Evolutionary conservation across 1,139 yeast species (phyloP).

Genomic region (Protomyces gravidus): DNA sequence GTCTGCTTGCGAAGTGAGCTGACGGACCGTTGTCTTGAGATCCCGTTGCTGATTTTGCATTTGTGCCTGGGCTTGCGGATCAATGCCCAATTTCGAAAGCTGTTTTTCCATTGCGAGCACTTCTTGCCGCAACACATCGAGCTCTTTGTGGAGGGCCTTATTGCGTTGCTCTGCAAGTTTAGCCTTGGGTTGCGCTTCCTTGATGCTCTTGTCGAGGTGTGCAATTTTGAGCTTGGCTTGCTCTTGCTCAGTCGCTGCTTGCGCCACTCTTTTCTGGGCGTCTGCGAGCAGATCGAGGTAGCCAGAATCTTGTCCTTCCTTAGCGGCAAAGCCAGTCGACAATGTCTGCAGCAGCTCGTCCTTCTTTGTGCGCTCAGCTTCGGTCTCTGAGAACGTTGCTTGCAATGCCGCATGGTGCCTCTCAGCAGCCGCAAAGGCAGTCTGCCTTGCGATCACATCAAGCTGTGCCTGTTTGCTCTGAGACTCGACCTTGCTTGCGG

Average conservation of each 20-base stretch:
- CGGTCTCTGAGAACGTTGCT: conserved; percentile 46
- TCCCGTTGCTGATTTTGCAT: conserved; percentile 35
- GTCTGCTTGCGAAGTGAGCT: conserved; percentile 52
- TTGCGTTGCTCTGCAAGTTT: conserved; percentile 55
- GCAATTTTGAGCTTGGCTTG: conserved; percentile 58
- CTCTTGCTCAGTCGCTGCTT: conserved; percentile 55
- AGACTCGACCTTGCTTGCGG: conserved; percentile 35
- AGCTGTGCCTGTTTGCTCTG: conserved; percentile 31
- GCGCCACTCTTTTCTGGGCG: conserved; percentile 56
- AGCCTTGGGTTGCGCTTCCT: conserved; percentile 52
- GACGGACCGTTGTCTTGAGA: conserved; percentile 44
- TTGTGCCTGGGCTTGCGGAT: conserved; percentile 42
- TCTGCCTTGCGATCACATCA: conserved; percentile 32
- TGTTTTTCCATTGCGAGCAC: conserved; percentile 47
- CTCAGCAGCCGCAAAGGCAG: conserved; percentile 37
- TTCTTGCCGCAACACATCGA: conserved; percentile 46
- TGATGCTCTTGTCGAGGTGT: conserved; percentile 54
- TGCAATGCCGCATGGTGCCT: conserved; percentile 48
- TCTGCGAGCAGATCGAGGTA: conserved; percentile 62
- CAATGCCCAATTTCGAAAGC: conserved; percentile 57
- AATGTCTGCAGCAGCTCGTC: conserved; percentile 79
- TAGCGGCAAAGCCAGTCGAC: conserved; percentile 85
- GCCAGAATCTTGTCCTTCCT: conserved; percentile 76
- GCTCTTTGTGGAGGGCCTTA: conserved; percentile 45
- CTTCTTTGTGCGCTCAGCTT: conserved; percentile 54